Conservation (phyloP, 2,329 filamentous ascomycete genomes). For the Ophiocordyceps camponoti-saundersi region DNA sequence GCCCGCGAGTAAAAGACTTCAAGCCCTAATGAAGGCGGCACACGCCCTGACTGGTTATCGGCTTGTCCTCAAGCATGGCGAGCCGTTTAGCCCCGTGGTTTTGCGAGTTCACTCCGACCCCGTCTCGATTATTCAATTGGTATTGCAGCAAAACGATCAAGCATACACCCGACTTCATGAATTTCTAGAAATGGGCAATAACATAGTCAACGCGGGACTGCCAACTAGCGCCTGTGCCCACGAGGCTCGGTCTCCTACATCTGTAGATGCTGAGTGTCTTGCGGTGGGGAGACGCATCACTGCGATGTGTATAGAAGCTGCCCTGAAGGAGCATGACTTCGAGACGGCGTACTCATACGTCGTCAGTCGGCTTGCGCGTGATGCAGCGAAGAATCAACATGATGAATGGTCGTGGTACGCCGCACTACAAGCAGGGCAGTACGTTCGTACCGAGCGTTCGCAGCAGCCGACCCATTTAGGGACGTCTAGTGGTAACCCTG, state of each 20-base stretch:
- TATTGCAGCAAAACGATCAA: constrained; percentile 58
- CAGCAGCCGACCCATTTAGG: constrained; percentile 41
- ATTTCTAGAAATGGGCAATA: constrained; percentile 49
- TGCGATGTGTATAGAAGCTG: constrained; percentile 66
- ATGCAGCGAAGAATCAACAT: constrained; percentile 5
- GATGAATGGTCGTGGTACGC: constrained; percentile 67
- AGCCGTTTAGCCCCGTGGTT: constrained; percentile 63
- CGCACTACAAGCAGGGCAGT: constrained; percentile 61
- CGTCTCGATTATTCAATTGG: constrained; percentile 51
- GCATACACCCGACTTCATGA: constrained; percentile 63
- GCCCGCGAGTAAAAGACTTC: constrained; percentile 34
- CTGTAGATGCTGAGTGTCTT: constrained; percentile 8
- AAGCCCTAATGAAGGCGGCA: constrained; percentile 53
- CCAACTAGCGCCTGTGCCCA: constrained; percentile 5
- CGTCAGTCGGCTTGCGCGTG: constrained; percentile 43
- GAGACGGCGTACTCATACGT: constrained; percentile 79
- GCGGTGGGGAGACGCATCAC: constrained; percentile 49
- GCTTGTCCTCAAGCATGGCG: constrained; percentile 60
- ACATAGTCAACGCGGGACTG: constrained; percentile 46
- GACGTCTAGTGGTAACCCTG: constrained; percentile 38
- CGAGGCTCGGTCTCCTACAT: background rate
- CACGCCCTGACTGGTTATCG: constrained; percentile 63
- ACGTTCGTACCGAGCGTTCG: constrained; percentile 39
- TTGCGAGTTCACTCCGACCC: constrained; percentile 65
- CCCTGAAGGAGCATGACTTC: constrained; percentile 61